phyloP scores from a whole-genome alignment of 257 asterid genomes.

The Petrea volubilis region DNA sequence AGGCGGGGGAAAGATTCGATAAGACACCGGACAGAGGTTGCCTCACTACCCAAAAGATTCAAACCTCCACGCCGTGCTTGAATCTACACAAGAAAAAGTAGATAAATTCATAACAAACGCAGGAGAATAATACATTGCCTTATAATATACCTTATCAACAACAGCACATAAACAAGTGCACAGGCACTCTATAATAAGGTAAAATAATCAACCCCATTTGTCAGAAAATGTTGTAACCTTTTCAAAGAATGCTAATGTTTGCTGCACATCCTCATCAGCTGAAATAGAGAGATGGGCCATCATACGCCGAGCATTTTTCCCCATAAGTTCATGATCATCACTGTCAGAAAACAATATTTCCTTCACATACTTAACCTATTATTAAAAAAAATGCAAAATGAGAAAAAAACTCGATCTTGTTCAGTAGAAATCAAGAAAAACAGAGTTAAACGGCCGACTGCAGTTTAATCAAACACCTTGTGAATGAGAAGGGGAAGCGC shows the following conservation, averaged over 20 bases:
- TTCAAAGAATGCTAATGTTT: constrained; percentile 85
- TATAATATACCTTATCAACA: not conserved
- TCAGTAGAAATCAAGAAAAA: not conserved
- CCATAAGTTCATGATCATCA: constrained; percentile 49
- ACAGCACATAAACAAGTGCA: not conserved
- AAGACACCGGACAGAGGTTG: constrained; percentile 66
- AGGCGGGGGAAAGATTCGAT: constrained; percentile 91
- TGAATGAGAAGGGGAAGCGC: constrained; percentile 60
- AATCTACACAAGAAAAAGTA: constrained; percentile 42
- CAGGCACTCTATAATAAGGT: not conserved
- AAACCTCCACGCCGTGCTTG: constrained; percentile 98
- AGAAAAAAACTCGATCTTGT: constrained; percentile 12
- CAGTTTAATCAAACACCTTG: constrained; percentile 45
- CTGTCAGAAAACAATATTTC: constrained; percentile 75
- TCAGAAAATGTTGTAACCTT: constrained; percentile 50
- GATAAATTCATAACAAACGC: not conserved
- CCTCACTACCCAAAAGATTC: constrained; percentile 55
- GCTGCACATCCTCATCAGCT: constrained; percentile 88
- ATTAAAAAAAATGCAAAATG: constrained; percentile 17
- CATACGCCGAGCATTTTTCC: constrained; percentile 76
- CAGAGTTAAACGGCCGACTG: not conserved
- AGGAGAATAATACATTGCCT: constrained; percentile 4
- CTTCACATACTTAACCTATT: constrained; percentile 87
- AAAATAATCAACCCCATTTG: not conserved
- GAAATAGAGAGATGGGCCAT: constrained; percentile 75